Evolutionary conservation across 2,329 filamentous ascomycete genomes (phyloP).

Genomic region (Bipolaris sorokiniana): DNA sequence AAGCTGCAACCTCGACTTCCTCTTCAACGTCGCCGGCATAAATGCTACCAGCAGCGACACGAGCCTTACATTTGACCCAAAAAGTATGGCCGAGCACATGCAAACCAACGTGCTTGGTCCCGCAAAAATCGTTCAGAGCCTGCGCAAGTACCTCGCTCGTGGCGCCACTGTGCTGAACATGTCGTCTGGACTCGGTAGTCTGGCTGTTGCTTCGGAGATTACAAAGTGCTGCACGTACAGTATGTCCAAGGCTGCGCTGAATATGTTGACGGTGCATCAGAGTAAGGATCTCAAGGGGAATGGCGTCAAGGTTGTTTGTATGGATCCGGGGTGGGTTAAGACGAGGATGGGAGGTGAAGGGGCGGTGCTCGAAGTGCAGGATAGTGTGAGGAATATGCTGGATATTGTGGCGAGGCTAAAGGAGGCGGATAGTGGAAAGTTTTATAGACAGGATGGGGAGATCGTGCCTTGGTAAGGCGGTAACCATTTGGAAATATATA

Average conservation of each 20-base stretch:
- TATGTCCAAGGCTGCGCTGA: slow-evolving; percentile 54
- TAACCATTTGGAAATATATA: too few relatives aligned
- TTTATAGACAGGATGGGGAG: slow-evolving; percentile 46
- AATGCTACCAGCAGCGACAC: slow-evolving; percentile 48
- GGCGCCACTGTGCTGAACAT: slow-evolving; percentile 47
- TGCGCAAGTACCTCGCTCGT: slow-evolving; percentile 41
- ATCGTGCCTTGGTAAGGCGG: slow-evolving; percentile 42
- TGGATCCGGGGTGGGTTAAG: slow-evolving; percentile 56
- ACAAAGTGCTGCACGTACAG: slow-evolving; percentile 50
- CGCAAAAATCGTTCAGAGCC: slow-evolving; percentile 52
- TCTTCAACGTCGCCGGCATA: slow-evolving; percentile 54
- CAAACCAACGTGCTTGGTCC: slow-evolving; percentile 57
- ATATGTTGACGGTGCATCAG: slow-evolving; percentile 54
- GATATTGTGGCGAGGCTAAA: slow-evolving; percentile 42
- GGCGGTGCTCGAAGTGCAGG: slow-evolving; percentile 47
- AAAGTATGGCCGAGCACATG: slow-evolving; percentile 51
- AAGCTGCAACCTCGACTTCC: slow-evolving; percentile 49
- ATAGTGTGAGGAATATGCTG: slow-evolving; percentile 50
- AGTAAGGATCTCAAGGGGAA: slow-evolving; percentile 44
- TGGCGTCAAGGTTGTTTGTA: slow-evolving; percentile 43
- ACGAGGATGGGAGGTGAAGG: slow-evolving; percentile 54
- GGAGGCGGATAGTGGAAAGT: slow-evolving; percentile 47
- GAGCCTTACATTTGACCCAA: slow-evolving; percentile 48
- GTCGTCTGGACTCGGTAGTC: slow-evolving; percentile 42
- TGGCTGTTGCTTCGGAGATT: slow-evolving; percentile 39